Evolutionary conservation across 441 rosid genomes (phyloP).

Genomic region (Pelargonium australe): DNA sequence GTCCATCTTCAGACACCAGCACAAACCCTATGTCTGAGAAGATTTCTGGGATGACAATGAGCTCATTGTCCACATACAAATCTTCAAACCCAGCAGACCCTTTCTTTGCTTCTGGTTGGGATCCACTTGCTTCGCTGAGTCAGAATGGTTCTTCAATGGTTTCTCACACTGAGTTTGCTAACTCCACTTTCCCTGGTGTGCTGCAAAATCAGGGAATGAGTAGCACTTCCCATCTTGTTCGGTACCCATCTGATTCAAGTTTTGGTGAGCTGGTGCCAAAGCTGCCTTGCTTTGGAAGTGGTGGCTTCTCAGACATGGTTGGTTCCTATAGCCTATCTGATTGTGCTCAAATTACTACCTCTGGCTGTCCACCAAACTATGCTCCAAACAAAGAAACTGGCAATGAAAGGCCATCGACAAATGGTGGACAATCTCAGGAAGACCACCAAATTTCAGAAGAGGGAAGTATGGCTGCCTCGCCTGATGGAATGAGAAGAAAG

Average conservation of each 20-base stretch:
- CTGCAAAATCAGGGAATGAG: slow-evolving; percentile 25
- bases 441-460: slow-evolving; percentile 47
- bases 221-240: slow-evolving; percentile 42
- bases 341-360: slow-evolving; percentile 29
- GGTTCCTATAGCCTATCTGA: slow-evolving; percentile 37
- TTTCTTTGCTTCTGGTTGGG: slow-evolving; percentile 80
- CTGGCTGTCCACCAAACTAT: slow-evolving; percentile 33
- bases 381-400: slow-evolving; percentile 33
- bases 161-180: slow-evolving; percentile 44
- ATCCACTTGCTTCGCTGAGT: slow-evolving; percentile 48
- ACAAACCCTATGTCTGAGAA: slow-evolving; percentile 2
- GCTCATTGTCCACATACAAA: slow-evolving; percentile 38
- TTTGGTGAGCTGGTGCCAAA: slow-evolving; percentile 45
- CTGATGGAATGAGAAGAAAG: slow-evolving; percentile 42
- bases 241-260: slow-evolving; percentile 48
- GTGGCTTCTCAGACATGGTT: slow-evolving; percentile 50
- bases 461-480: slow-evolving; percentile 31
- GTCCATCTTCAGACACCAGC: slow-evolving; percentile 32
- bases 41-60: slow-evolving; percentile 22
- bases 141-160: slow-evolving; percentile 41
- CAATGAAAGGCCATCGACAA: slow-evolving; percentile 33
- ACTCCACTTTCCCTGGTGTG: slow-evolving; percentile 37
- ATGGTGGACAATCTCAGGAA: slow-evolving; percentile 36
- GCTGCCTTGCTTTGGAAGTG: slow-evolving; percentile 52
- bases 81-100: slow-evolving; percentile 33